phyloP scores from a whole-genome alignment of 2,329 filamentous ascomycete genomes.

The Rhexocercosporidium sp. region DNA sequence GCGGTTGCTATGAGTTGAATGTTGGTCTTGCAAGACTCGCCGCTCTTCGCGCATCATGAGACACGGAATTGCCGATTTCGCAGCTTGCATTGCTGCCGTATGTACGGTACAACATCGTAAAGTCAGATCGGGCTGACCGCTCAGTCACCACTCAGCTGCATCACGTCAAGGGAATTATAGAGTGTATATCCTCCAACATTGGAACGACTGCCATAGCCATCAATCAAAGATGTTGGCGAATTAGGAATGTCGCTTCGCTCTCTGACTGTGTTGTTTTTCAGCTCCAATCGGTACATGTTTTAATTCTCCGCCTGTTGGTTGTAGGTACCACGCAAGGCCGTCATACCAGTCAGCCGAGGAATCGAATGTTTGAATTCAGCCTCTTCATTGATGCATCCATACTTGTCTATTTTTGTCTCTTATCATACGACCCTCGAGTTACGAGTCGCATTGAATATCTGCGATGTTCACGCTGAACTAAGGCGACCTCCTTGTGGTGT shows the following conservation, averaged over 20 bases:
- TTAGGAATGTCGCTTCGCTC: background rate
- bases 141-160: constrained; percentile 2
- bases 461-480: background rate
- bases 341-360: background rate
- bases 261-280: background rate
- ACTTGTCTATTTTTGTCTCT: background rate
- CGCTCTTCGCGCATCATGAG: background rate
- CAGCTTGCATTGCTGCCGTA: background rate
- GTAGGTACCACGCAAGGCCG: background rate
- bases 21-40: background rate
- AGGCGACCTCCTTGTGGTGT: background rate
- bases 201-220: background rate
- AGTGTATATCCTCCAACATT: background rate
- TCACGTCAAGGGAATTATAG: background rate
- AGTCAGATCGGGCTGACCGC: background rate
- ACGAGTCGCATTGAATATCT: background rate
- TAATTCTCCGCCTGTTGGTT: background rate
- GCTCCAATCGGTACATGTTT: background rate
- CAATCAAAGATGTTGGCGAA: constrained; percentile 1
- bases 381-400: background rate
- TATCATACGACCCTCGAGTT: background rate
- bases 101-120: background rate
- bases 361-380: background rate
- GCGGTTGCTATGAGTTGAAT: background rate
- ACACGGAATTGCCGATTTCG: background rate